Evolutionary conservation across 2,329 filamentous ascomycete species (phyloP).

Genomic region (Coniella vitis): DNA sequence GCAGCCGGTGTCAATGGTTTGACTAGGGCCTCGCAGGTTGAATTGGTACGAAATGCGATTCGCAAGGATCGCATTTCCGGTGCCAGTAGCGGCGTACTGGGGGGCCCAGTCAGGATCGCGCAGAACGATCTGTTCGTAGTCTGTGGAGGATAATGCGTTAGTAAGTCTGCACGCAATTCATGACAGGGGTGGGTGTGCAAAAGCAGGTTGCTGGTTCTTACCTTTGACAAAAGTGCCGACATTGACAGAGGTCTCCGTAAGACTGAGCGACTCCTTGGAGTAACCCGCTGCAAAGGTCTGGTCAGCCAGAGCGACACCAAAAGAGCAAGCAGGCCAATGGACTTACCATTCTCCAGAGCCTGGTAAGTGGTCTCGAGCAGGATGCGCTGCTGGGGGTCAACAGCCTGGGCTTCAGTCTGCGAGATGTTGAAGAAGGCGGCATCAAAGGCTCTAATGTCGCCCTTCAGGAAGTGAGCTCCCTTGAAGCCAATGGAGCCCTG

Average conservation of each 20-base stretch:
- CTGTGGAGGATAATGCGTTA: slow-evolving; percentile 21
- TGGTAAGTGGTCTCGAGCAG: slow-evolving; percentile 45
- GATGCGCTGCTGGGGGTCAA: slow-evolving; percentile 48
- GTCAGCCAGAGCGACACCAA: background rate
- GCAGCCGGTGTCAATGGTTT: slow-evolving; percentile 55
- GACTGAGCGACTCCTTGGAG: slow-evolving; percentile 32
- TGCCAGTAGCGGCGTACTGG: slow-evolving; percentile 46
- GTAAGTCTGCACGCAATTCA: background rate
- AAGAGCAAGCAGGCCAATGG: too few species aligned
- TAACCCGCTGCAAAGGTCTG: slow-evolving; percentile 5
- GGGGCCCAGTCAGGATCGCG: slow-evolving; percentile 43
- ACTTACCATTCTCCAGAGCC: slow-evolving; percentile 41
- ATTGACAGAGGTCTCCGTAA: slow-evolving; percentile 40
- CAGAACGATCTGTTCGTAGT: slow-evolving; percentile 44
- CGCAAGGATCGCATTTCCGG: slow-evolving; percentile 45
- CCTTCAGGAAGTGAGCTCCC: slow-evolving; percentile 45
- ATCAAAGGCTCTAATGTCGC: slow-evolving; percentile 41
- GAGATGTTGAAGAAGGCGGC: slow-evolving; percentile 47
- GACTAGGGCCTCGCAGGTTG: slow-evolving; percentile 47
- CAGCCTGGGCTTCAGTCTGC: slow-evolving; percentile 42
- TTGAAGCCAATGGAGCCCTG: slow-evolving; percentile 27
- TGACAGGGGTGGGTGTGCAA: too few species aligned
- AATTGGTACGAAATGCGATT: slow-evolving; percentile 51
- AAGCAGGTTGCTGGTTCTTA: slow-evolving; percentile 21
- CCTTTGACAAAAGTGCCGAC: slow-evolving; percentile 46